Percentiles rank a stretch among this genome's conserved stretches.
phyloP scores from a whole-genome alignment of 23 red algal species.

The Gracilaria caudata region DNA sequence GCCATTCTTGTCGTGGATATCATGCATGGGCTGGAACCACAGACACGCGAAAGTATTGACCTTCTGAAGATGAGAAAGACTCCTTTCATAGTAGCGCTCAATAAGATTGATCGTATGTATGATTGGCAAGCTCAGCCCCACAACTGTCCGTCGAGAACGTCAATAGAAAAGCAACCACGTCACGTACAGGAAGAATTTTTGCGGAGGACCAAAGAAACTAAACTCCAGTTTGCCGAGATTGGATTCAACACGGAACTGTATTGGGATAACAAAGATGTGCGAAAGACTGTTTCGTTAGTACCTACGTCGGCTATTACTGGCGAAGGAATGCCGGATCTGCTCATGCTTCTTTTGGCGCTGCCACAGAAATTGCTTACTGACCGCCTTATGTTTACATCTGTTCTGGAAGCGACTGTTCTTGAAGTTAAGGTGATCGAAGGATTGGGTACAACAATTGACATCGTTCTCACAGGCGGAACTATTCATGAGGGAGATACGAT shows the following conservation, averaged over 20 bases:
- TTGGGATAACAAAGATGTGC: slow-evolving; percentile 91
- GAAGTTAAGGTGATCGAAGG: slow-evolving; percentile 99
- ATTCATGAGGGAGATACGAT: slow-evolving; percentile 95
- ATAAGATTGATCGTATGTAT: slow-evolving; percentile 99
- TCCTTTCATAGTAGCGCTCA: slow-evolving; percentile 97
- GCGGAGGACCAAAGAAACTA: slow-evolving; percentile 73
- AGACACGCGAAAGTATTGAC: slow-evolving; percentile 94
- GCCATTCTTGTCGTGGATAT: slow-evolving; percentile 99
- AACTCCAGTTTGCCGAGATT: slow-evolving; percentile 89
- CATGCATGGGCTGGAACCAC: slow-evolving; percentile 98
- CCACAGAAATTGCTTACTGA: slow-evolving; percentile 89
- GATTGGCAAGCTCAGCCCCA: slow-evolving; percentile 86
- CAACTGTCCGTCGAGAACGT: slow-evolving; percentile 63
- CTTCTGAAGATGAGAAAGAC: slow-evolving; percentile 94
- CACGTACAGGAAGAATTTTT: slow-evolving; percentile 87
- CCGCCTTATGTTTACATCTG: slow-evolving; percentile 79
- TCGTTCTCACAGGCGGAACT: slow-evolving; percentile 88
- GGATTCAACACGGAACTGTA: slow-evolving; percentile 98
- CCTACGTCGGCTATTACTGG: slow-evolving; percentile 97
- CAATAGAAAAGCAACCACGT: slow-evolving; percentile 70
- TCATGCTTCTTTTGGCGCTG: slow-evolving; percentile 86
- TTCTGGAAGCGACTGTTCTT: slow-evolving; percentile 89
- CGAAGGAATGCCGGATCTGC: slow-evolving; percentile 97
- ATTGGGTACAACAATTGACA: slow-evolving; percentile 96
- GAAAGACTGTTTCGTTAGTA: slow-evolving; percentile 87